Percentiles rank a stretch among this genome's conserved stretches.
Evolutionary conservation across 768 basidiomycete genomes (phyloP).

Genomic region (Rhizopogon vinicolor): DNA sequence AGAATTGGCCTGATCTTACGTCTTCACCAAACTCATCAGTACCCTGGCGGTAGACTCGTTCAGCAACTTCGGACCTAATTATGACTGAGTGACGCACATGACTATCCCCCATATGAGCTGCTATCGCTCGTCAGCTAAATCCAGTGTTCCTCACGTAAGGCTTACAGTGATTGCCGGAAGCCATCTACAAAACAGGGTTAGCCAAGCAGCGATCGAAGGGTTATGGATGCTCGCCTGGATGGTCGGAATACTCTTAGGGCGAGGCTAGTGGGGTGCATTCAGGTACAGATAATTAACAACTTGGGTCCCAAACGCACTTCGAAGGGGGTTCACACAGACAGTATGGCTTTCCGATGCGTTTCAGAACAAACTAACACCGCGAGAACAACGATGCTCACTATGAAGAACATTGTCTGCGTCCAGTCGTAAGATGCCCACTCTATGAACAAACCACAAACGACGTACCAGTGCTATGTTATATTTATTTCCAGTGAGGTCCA

Average conservation of each 20-base stretch:
- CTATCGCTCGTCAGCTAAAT: not conserved
- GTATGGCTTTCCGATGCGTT: slow-evolving; percentile 15
- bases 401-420: slow-evolving; percentile 62
- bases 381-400: slow-evolving; percentile 36
- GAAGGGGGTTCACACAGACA: slow-evolving; percentile 59
- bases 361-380: not conserved
- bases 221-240: slow-evolving; percentile 36
- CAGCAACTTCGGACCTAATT: not conserved
- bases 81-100: slow-evolving; percentile 33
- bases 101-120: slow-evolving; percentile 60
- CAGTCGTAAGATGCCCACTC: not conserved
- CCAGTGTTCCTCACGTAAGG: not conserved
- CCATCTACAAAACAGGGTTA: slow-evolving; percentile 34
- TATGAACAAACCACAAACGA: not conserved
- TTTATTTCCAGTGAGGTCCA: slow-evolving; percentile 51
- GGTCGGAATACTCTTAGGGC: slow-evolving; percentile 60
- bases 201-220: not conserved
- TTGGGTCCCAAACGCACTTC: slow-evolving; percentile 40
- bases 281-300: not conserved
- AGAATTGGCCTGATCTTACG: slow-evolving; percentile 26
- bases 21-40: slow-evolving; percentile 63
- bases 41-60: slow-evolving; percentile 31
- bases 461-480: slow-evolving; percentile 66
- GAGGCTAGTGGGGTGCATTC: slow-evolving; percentile 1
- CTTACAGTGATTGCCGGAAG: slow-evolving; percentile 58